Percentiles rank a stretch among this genome's conserved stretches.
Conservation (phyloP, 225 moss, liverwort and hornwort genomes). For the Pseudisothecium myosuroides region DNA sequence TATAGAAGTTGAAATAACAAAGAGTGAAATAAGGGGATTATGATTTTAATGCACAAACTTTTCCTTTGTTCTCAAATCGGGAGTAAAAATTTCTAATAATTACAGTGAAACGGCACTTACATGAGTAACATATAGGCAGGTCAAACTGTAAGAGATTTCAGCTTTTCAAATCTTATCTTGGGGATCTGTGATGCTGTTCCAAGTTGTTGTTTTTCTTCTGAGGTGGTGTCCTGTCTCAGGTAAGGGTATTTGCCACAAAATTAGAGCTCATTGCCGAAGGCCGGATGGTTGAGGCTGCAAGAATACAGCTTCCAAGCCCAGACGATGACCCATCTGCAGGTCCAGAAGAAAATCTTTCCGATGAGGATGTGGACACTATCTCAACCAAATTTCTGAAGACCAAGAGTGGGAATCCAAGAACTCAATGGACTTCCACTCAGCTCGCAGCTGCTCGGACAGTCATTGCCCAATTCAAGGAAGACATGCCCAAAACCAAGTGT, state of each 20-base stretch:
- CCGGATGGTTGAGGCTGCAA: slow-evolving; percentile 86
- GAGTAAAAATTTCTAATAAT: neutral
- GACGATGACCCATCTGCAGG: slow-evolving; percentile 30
- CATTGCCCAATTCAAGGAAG: slow-evolving; percentile 45
- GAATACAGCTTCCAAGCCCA: slow-evolving; percentile 28
- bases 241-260: slow-evolving; percentile 52
- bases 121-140: neutral
- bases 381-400: neutral
- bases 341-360: slow-evolving; percentile 34
- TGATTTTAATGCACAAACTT: neutral
- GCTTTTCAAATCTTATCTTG: neutral
- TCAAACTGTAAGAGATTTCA: neutral
- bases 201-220: neutral
- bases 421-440: slow-evolving; percentile 75
- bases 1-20: neutral
- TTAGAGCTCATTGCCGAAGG: slow-evolving; percentile 78
- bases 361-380: slow-evolving; percentile 47
- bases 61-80: neutral
- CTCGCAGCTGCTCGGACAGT: slow-evolving; percentile 64
- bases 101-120: neutral
- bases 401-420: slow-evolving; percentile 23
- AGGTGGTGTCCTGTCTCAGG: slow-evolving; percentile 18
- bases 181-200: neutral
- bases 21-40: neutral
- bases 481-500: slow-evolving; percentile 68